Percentiles rank a stretch among this genome's conserved stretches.
These are phyloP conservation scores for Neurospora africana DNA, from an alignment of 495 filamentous ascomycete species.

Conservation along the genomic window DNA sequence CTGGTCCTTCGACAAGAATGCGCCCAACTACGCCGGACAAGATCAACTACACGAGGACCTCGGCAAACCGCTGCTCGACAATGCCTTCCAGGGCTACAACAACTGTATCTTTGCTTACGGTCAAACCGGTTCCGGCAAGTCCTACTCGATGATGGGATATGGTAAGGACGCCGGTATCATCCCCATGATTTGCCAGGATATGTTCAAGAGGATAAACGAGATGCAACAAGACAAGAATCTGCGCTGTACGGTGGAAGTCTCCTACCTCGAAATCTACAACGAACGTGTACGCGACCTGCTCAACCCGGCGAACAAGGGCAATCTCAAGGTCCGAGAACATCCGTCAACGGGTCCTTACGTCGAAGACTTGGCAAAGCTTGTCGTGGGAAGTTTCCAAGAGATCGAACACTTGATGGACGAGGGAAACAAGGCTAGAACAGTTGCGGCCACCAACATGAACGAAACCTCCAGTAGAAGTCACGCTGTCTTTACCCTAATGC, in stretches of 20 bases:
- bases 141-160: slow-evolving; percentile 99
- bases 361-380: slow-evolving; percentile 91
- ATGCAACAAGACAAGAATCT: slow-evolving; percentile 70
- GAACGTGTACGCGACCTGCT: slow-evolving; percentile 93
- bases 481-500: slow-evolving; percentile 92
- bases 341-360: slow-evolving; percentile 96
- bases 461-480: slow-evolving; percentile 97
- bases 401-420: slow-evolving; percentile 99
- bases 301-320: slow-evolving; percentile 92
- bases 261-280: slow-evolving; percentile 99
- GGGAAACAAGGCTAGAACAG: slow-evolving; percentile 95
- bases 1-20: slow-evolving; percentile 87
- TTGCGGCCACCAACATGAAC: slow-evolving; percentile 99
- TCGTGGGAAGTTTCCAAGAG: slow-evolving; percentile 92
- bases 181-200: slow-evolving; percentile 92
- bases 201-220: slow-evolving; percentile 77
- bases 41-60: slow-evolving; percentile 80
- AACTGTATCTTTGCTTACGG: slow-evolving; percentile 99
- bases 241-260: slow-evolving; percentile 90
- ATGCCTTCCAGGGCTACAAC: slow-evolving; percentile 98
- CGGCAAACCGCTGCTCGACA: slow-evolving; percentile 85
- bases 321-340: slow-evolving; percentile 94
- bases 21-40: slow-evolving; percentile 80
- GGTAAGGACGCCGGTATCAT: slow-evolving; percentile 94
- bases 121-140: slow-evolving; percentile 97